Base-by-base conservation (phyloP, 768 basidiomycete species). In the Pleurotus pulmonarius region DNA sequence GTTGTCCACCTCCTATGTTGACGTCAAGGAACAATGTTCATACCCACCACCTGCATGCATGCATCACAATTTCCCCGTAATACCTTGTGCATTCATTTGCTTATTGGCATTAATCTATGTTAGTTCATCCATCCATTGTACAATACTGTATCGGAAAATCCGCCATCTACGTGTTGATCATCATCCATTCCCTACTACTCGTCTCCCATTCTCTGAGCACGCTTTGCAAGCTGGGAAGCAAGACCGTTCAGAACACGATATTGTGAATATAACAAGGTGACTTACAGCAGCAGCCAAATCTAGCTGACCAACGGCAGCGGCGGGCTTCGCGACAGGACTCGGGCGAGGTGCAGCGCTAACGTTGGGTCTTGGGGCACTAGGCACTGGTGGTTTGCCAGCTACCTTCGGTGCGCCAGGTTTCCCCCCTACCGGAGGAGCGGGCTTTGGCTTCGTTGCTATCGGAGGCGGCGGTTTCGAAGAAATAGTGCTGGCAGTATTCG, bases 251-350 rank as follows among this genome's bases (percentile, higher is more conserved):
- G 9, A 59, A 22, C 13, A 18, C 52, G 38, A 24, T 52, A 15
- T 25, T 13, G 8, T 49, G 7, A 52, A 40, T 43, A 52, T 5
- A 55, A 29, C 13, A 55, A 57, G 49, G 58, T 49, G 3, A 78
- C 88, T 76, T 62, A 94, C 90, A 48, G 83, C 87, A 60, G 92
- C 91, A 57, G 93, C 90, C 59, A 94, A 72, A 71, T 93, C 93
- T 71, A 91, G 60, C 64, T 93, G 91, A 34, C 79, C 79, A 3
- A 74, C 70, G 4, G 78, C 79, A 39, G 71, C 69, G 46, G 72
- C 71, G 39, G 75, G 75, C 60, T 75, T 78, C 16, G 69, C 65
- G 13, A 65, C 73, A 15, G 66, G 74, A 45, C 75, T 78, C 22
- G 75, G 68, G 52, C 73, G 66, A 39, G 72, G 69, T 18, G 70